phyloP scores from a whole-genome alignment of 805 yeast genomes.

The Vanderwaltozyma verrucispora region DNA sequence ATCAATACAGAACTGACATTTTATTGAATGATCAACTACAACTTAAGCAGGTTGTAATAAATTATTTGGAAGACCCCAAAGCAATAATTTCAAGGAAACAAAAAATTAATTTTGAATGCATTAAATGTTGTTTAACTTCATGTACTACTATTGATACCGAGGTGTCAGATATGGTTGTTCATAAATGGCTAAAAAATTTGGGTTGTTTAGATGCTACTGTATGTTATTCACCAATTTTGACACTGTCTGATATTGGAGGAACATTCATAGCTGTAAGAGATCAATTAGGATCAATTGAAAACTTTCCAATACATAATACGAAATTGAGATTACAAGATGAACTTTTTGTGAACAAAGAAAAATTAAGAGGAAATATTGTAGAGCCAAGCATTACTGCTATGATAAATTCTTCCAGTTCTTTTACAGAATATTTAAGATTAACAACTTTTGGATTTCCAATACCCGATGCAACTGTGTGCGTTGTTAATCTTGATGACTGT shows the following conservation, averaged over 20 bases:
- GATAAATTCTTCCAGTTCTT: slow-evolving; percentile 26
- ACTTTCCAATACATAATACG: slow-evolving; percentile 24
- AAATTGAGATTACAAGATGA: slow-evolving; percentile 26
- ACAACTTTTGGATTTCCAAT: slow-evolving; percentile 92
- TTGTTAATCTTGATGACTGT: slow-evolving; percentile 88
- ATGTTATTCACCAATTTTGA: slow-evolving; percentile 79
- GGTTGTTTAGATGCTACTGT: slow-evolving; percentile 71
- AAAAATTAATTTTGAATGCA: slow-evolving; percentile 65
- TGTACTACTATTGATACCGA: slow-evolving; percentile 89
- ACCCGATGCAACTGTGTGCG: slow-evolving; percentile 87
- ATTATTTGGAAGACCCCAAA: slow-evolving; percentile 84
- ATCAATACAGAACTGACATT: slow-evolving; percentile 60
- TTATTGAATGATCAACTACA: slow-evolving; percentile 80
- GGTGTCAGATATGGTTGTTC: slow-evolving; percentile 77
- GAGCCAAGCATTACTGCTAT: slow-evolving; percentile 25
- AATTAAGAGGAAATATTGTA: slow-evolving; percentile 25
- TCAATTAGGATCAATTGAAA: slow-evolving; percentile 44
- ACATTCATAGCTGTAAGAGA: slow-evolving; percentile 87
- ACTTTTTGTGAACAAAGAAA: slow-evolving; percentile 27
- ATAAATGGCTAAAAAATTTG: slow-evolving; percentile 81
- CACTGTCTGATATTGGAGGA: slow-evolving; percentile 91
- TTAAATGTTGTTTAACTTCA: slow-evolving; percentile 84
- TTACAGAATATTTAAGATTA: slow-evolving; percentile 49
- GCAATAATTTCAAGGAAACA: slow-evolving; percentile 72
- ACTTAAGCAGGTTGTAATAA: slow-evolving; percentile 80